Percentiles rank a stretch among this genome's conserved stretches.
These are phyloP conservation scores for Zychaea mexicana DNA, from an alignment of 371 early-diverging fungal genomes.

Conservation along the genomic window DNA sequence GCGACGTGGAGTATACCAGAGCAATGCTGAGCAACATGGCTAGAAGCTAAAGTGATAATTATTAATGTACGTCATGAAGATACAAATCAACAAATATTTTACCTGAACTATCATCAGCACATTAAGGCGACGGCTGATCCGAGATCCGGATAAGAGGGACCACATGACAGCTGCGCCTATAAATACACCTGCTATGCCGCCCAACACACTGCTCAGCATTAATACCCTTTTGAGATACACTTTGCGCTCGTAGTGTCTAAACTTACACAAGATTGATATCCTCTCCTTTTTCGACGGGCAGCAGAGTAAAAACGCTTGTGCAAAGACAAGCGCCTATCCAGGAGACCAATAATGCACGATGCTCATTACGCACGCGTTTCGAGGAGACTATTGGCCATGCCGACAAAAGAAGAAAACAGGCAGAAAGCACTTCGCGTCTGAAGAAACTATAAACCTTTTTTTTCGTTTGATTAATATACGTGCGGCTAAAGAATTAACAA, in stretches of 20 bases:
- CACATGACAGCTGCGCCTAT: conserved; percentile 9
- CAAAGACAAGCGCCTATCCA: conserved; percentile 73
- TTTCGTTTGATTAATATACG: neutral
- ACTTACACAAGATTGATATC: conserved; percentile 74
- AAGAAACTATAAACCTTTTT: conserved; percentile 79
- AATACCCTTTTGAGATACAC: no score
- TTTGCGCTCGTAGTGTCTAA: no score
- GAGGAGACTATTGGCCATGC: conserved; percentile 71
- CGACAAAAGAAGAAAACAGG: conserved; percentile 50
- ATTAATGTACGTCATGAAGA: no score
- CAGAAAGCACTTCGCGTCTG: conserved; percentile 62
- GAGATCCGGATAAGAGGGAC: neutral
- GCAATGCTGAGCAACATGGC: conserved; percentile 34
- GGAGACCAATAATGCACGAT: conserved; percentile 30
- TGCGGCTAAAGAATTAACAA: neutral
- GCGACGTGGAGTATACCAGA: conserved; percentile 55
- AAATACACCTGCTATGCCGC: neutral
- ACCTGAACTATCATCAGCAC: neutral
- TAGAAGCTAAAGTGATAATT: conserved; percentile 20
- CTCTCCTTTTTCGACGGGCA: conserved; percentile 87
- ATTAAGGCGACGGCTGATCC: neutral
- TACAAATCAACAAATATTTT: neutral
- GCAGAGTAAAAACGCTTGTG: conserved; percentile 81
- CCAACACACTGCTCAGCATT: neutral
- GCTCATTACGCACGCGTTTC: conserved; percentile 44